Percentiles rank a stretch among this genome's conserved stretches.
Evolutionary conservation across 306 rosid species (phyloP).

Genomic region (Albizia julibrissin): DNA sequence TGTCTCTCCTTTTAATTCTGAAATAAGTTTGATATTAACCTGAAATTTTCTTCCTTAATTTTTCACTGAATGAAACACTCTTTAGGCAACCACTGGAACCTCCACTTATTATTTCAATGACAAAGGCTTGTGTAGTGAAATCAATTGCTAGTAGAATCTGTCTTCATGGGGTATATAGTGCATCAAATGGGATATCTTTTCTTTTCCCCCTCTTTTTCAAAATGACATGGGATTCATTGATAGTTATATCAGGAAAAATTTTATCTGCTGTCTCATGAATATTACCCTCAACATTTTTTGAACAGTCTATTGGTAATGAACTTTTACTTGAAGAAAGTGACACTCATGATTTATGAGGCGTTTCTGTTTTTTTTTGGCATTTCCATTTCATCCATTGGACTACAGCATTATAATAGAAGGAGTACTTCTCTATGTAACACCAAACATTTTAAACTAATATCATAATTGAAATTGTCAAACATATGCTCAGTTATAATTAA

Average conservation of each 20-base stretch:
- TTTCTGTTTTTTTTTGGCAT: background rate
- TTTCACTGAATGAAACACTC: background rate
- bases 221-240: background rate
- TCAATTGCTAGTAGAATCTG: background rate
- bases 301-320: background rate
- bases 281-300: background rate
- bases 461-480: background rate
- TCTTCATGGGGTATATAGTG: background rate
- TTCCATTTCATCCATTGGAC: background rate
- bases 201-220: background rate
- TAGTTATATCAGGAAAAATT: background rate
- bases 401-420: background rate
- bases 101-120: background rate
- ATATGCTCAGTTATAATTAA: background rate
- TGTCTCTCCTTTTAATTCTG: background rate
- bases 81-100: background rate
- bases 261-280: background rate
- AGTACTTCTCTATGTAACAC: background rate
- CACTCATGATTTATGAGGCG: background rate
- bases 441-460: background rate
- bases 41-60: background rate
- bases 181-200: background rate
- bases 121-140: background rate
- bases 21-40: background rate
- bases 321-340: background rate